Conservation (phyloP, 257 asterid species). For the Nicotiana benthamiana region DNA sequence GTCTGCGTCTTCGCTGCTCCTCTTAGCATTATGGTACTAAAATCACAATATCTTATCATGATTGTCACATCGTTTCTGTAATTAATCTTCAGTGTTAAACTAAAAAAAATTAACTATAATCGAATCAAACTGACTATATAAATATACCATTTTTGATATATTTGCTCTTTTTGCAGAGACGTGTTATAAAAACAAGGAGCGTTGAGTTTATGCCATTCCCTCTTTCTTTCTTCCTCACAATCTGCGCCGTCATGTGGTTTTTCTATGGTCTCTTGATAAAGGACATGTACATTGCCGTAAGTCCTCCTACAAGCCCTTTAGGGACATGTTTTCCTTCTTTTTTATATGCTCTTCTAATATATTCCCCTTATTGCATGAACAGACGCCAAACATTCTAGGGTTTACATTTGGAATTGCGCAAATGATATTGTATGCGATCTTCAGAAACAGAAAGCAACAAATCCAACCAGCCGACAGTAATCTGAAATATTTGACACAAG, state of each 20-base stretch:
- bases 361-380: neutral
- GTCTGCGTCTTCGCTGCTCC: conserved; percentile 71
- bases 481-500: neutral
- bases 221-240: conserved; percentile 65
- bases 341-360: neutral
- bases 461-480: conserved; percentile 9
- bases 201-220: conserved; percentile 77
- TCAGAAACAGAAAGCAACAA: conserved; percentile 15
- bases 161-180: conserved; percentile 19
- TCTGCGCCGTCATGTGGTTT: conserved; percentile 73
- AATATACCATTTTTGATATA: neutral
- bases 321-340: too few relatives aligned
- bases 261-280: conserved; percentile 54
- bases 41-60: neutral
- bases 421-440: conserved; percentile 24
- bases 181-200: conserved; percentile 60
- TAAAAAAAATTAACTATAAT: too few relatives aligned
- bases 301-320: conserved; percentile 8
- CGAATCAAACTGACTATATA: neutral
- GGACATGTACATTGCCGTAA: conserved; percentile 71
- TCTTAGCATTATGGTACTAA: conserved; percentile 62
- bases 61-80: neutral
- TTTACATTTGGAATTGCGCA: conserved; percentile 25
- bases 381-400: conserved; percentile 32
- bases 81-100: too few relatives aligned